Base-by-base conservation (phyloP, 371 early-diverging fungal genomes). In the Mucor mucedo region DNA sequence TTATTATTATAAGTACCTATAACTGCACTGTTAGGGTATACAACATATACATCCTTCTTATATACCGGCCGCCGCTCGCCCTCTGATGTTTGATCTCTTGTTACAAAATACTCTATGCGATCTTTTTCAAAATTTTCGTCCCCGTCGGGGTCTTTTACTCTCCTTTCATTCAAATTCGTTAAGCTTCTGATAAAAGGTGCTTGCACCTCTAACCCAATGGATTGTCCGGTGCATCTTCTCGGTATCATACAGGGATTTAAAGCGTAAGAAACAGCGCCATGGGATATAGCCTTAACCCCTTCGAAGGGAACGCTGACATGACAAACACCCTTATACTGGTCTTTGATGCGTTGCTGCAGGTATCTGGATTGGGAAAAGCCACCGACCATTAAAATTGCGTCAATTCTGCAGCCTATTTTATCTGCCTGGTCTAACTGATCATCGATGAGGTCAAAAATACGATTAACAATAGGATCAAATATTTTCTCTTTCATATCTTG, bases 211-310 rank as follows among this genome's bases (percentile, higher is more conserved):
- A 59, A 21, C 0, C 28, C 50, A 14, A 45, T 21, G 4, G 59
- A 59, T 4, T 75, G 66, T 21, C 70, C 68, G 27, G 79, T 71
- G 10, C 73, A 63, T 32, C 21, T 57, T 10, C 3, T 33, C 14
- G 57, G 32, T 9, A 57, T 33, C 21, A 57, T 29, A 35, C 73
- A 70, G 32, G 75, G 73, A 1, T 75, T 63, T 48, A 78, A 21
- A 39, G 74, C 79, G 55, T 75, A 78, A 35, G 76, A 76, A 5
- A 71, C 71, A 1, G 71, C 71, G 27, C 71, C 71, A 10, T 65
- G 60, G n/a, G 61, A 69, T 30, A 72, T 66, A 38, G 73, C 73
- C 14, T 62, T 62, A 13, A 65, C 69, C 4, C 73, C 73, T 40
- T 70, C 40, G 7, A 63, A 63, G 3, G 73, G 73, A 11, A 66